Base-by-base conservation (phyloP, 768 basidiomycete genomes). In the Mycena chlorophos region DNA sequence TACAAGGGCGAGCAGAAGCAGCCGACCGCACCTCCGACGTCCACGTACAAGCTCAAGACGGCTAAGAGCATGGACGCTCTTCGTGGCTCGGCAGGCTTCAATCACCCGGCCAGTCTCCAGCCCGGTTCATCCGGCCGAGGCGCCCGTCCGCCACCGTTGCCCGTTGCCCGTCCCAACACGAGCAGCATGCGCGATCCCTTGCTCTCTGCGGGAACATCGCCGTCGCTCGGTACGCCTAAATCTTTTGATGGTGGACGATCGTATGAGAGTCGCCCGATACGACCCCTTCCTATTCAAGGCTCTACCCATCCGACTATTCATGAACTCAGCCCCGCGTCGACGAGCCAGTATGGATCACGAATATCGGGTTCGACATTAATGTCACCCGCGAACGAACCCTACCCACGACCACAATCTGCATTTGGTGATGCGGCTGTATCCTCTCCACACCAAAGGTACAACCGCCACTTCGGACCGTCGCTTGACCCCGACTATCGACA, bases 31-130 rank as follows among this genome's bases (percentile, higher is more conserved):
- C 64, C 73, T 1, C 69, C 76, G 4, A 52, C 72, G 1, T 45
- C 68, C 2, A 61, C 63, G 34, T 71, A 53, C 53, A 70, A 72
- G 43, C 63, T 72, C 45, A 55, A 73, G 56, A 70, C 66, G 60
- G 65, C 80, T n/a, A 85, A 83, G 69, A 87, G 84, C 61, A 81
- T 85, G 77, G 79, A 79, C 57, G 81, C 82, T 56, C 71, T 83
- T 43, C 73, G 76, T 42, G 71, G 68, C 43, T 58, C 60, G 19
- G 68, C 65, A 25, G 17, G 8, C 28, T 69, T 66, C 17, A 58
- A 42, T 34, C 73, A 75, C 55, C 73, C 75, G 5, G 38, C 66
- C 10, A 73, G 55, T 37, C 59, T 76, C 20, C 69, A 70, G 62
- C 69, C 76, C 49, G 74, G 71, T 42, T n/a, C n/a, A n/a, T n/a